These are phyloP conservation scores for Teunomyces gatunensis DNA, from an alignment of 805 yeast species.

Conservation along the genomic window DNA sequence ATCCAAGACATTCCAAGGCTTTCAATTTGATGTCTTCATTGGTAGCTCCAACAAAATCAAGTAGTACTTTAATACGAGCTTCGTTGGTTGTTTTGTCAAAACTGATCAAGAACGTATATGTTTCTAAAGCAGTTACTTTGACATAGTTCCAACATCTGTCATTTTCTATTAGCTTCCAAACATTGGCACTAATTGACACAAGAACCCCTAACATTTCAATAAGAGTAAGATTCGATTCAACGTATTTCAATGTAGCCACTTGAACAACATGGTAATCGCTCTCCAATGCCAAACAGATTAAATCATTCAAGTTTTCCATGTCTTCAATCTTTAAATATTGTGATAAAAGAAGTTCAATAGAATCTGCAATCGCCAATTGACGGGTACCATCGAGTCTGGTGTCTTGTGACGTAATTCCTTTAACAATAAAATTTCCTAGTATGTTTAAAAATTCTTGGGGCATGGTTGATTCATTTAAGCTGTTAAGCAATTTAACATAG, in stretches of 20 bases:
- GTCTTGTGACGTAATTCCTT: constrained; percentile 16
- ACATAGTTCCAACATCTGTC: constrained; percentile 40
- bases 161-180: constrained; percentile 21
- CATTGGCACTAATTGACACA: constrained; percentile 3
- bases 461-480: constrained; percentile 8
- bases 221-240: constrained; percentile 9
- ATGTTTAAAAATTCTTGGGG: constrained; percentile 4
- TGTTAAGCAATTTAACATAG: constrained; percentile 21
- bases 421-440: constrained; percentile 36
- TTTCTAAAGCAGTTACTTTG: constrained; percentile 40
- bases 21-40: constrained; percentile 14
- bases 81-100: background rate
- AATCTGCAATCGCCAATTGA: constrained; percentile 42
- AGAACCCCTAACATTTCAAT: background rate
- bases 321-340: constrained; percentile 11
- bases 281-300: constrained; percentile 39
- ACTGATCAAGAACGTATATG: constrained; percentile 22
- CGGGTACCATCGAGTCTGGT: constrained; percentile 46
- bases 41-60: background rate
- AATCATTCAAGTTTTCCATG: constrained; percentile 16
- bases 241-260: constrained; percentile 35
- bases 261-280: constrained; percentile 44
- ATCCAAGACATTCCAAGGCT: constrained; percentile 44
- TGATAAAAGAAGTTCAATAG: constrained; percentile 28
- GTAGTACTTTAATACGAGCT: background rate